Base-by-base conservation (phyloP, 2,329 filamentous ascomycete genomes). In the Fusarium sp. region DNA sequence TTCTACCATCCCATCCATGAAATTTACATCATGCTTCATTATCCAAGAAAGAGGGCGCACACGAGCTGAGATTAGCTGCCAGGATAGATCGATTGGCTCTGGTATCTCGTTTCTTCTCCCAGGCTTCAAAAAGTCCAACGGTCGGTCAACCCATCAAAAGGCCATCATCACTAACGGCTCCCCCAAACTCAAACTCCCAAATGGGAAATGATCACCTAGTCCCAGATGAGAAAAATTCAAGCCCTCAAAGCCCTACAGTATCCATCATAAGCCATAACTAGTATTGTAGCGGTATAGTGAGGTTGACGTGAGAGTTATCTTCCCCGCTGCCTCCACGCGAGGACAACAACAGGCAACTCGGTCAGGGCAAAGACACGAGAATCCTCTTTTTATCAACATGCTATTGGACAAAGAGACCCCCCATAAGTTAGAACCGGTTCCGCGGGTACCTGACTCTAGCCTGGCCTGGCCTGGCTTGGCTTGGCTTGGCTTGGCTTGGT, bases 401-500 rank as follows among this genome's bases (percentile, higher is more conserved):
- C 55, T 53, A 51, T 51, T 51, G 47, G 47, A 20, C 13, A n/a
- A 30, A 6, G 16, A 44, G 26, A 28, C 26, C 42, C 42, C 42
- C 42, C 13, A 15, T 41, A 40, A 40, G 23, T 18, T 4, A 45
- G 28, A 45, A 34, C 37, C 37, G 36, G 47, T n/a, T 33, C 44
- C 23, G 54, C 67, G 67, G 67, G 67, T 70, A 70, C 67, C 67
- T 70, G 65, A 70, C 63, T 67, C 63, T 70, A 70, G 59, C 67
- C 68, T 58, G 34, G 12, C n/a, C 47, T 18, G 47, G 33, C 33
- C 38, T 30, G 15, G 41, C 13, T 44, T 53, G 33, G 11, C n/a
- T 31, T 67, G 53, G 34, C 31, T 23, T 44, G 30, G 34, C 31
- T 23, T 23, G 23, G 23, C 23, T 23, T 23, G 23, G 23, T 23